Evolutionary conservation across 164 flowering plant species (phyloP), one percentile per base, ranked within the genome.

Genomic region (Paratinospora sagittata): DNA sequence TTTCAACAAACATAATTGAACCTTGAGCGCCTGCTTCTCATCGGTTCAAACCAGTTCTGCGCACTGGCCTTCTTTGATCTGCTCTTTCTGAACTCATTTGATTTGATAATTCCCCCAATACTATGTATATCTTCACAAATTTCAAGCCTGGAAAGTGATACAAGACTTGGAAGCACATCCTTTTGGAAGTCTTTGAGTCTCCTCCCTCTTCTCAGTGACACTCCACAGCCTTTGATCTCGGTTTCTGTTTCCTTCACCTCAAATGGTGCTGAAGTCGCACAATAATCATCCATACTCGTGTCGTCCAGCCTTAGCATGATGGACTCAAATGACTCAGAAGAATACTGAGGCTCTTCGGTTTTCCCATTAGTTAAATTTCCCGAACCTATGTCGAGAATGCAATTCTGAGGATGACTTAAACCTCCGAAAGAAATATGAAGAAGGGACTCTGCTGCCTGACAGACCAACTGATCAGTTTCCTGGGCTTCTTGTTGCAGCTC

Each of bases 181-280:
- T 55, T 85, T 70, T 77, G 90, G 70, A 88, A 88, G 71, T 88
- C 88, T 72, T 82, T 87, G 69, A 85, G 24, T 71, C 90, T 84
- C 73, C 88, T 84, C 55, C 93, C 93, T 63, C 93, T 80, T 74
- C 80, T 87, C 76, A 84, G 65, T 72, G 82, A 84, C 24, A 69
- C 36, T 21, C 79, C 72, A 36, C 47, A 65, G 41, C 75, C 79
- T 58, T 74, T 74, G 17, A 52, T 52, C 7, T 52, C n/a, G 4
- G 58, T 52, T 23, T 76, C 85, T 27, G 49, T 26, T 19, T 73
- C 81, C 45, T 68, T 69, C 58, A 75, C 74, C 45, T 82, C 85
- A 45, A 45, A 67, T 27, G 76, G 75, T 60, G 63, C 75, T 34
- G 90, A 83, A 43, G 84, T 70, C 57, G 81, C 80, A 21, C 61